Evolutionary conservation across 129 eudicot species (phyloP).

Genomic region (Helianthus tuberosus): DNA sequence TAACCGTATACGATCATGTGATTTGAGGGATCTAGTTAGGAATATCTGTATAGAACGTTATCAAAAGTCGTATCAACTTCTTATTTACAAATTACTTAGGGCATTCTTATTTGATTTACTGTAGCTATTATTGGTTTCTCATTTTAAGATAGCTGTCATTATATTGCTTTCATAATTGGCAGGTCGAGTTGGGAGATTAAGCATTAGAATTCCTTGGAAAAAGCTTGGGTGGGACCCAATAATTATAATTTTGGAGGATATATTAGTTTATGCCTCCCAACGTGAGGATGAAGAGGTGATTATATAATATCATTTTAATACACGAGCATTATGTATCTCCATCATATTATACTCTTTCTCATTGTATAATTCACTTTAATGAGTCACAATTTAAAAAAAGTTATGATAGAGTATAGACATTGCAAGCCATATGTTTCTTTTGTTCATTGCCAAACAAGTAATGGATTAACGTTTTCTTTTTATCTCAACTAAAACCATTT

Average conservation of each 20-base stretch:
- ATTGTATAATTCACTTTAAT: neutral
- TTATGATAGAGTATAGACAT: neutral
- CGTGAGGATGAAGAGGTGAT: slow-evolving; percentile 85
- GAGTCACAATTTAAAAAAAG: neutral
- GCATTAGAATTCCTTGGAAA: slow-evolving; percentile 98
- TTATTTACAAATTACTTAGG: neutral
- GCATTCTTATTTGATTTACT: neutral
- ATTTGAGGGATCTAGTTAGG: slow-evolving; percentile 17
- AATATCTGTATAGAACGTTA: neutral
- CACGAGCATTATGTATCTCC: slow-evolving; percentile 16
- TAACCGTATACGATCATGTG: neutral
- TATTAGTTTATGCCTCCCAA: slow-evolving; percentile 72
- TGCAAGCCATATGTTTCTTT: slow-evolving; percentile 13
- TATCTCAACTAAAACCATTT: neutral
- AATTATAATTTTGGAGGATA: slow-evolving; percentile 79
- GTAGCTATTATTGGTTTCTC: slow-evolving; percentile 16
- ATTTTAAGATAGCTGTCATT: slow-evolving; percentile 9
- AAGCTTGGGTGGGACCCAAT: slow-evolving; percentile 99
- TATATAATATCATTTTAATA: slow-evolving; percentile 13
- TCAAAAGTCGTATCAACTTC: neutral
- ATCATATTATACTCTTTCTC: slow-evolving; percentile 4
- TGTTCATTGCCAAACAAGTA: slow-evolving; percentile 11
- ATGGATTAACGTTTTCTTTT: neutral
- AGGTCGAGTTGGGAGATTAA: slow-evolving; percentile 95
- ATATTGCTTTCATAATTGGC: slow-evolving; percentile 22